These are phyloP conservation scores for Straminergon stramineum DNA, from an alignment of 225 moss, liverwort and hornwort species.

Conservation along the genomic window DNA sequence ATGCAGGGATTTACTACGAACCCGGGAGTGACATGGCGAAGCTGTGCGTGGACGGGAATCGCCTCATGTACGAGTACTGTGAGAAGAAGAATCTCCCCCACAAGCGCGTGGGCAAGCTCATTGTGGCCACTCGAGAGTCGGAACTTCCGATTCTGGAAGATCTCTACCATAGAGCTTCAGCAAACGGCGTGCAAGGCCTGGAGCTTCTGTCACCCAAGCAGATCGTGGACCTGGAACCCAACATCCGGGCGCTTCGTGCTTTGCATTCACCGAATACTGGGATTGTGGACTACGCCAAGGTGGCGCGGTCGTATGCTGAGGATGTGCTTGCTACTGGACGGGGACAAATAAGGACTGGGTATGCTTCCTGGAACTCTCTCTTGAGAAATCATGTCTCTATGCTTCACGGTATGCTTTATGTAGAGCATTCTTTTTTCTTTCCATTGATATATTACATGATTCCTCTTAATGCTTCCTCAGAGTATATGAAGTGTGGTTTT, in stretches of 20 bases:
- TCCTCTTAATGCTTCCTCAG: neutral
- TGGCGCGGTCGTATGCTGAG: conserved; percentile 57
- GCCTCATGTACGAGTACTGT: conserved; percentile 71
- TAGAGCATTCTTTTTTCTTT: neutral
- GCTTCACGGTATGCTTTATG: neutral
- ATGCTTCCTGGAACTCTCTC: neutral
- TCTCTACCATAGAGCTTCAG: conserved; percentile 38
- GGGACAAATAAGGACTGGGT: conserved; percentile 75
- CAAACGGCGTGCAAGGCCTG: conserved; percentile 71
- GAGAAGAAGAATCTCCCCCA: conserved; percentile 55
- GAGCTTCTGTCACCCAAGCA: conserved; percentile 61
- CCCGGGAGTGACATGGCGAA: conserved; percentile 82
- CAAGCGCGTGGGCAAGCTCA: conserved; percentile 75
- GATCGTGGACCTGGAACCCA: conserved; percentile 66
- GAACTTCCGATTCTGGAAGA: conserved; percentile 64
- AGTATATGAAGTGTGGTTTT: neutral
- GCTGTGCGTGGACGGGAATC: conserved; percentile 59
- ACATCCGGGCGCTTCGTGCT: conserved; percentile 58
- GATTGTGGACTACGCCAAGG: conserved; percentile 57
- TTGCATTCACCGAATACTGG: conserved; percentile 84
- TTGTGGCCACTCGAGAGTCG: conserved; percentile 65
- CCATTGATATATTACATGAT: neutral
- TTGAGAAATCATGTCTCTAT: neutral
- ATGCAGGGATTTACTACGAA: conserved; percentile 83
- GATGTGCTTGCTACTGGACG: conserved; percentile 50